These are phyloP conservation scores for Arachnomyces sp. DNA, from an alignment of 2,329 filamentous ascomycete species.

Conservation along the genomic window DNA sequence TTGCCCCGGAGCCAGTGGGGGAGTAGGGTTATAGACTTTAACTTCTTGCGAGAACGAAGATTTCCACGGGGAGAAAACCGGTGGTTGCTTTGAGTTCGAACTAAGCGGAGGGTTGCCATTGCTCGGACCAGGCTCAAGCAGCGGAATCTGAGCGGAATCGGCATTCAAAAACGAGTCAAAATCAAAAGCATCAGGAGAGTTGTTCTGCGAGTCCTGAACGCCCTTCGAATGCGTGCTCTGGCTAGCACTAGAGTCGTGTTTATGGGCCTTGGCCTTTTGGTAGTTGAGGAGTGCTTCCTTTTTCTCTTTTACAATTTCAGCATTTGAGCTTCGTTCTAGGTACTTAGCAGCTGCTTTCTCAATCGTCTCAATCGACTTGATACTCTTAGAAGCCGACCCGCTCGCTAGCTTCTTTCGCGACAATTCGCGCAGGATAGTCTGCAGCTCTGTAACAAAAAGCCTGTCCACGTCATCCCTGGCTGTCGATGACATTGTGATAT, in stretches of 20 bases:
- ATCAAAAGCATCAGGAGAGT: background rate
- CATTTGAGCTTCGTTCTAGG: constrained; percentile 25
- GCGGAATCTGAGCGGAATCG: background rate
- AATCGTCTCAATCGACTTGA: constrained; percentile 46
- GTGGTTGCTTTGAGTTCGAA: background rate
- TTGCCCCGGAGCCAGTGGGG: too few species aligned
- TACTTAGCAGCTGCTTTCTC: constrained; percentile 47
- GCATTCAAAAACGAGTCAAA: background rate
- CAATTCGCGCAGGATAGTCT: constrained; percentile 10
- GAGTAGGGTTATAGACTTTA: too few species aligned
- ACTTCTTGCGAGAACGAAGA: too few species aligned
- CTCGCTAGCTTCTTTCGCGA: background rate
- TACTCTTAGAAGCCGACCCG: constrained; percentile 27
- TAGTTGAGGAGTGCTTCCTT: background rate
- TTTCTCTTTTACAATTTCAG: constrained; percentile 1
- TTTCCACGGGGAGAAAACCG: too few species aligned
- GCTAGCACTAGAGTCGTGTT: too few species aligned
- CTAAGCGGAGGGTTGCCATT: background rate
- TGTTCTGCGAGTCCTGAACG: constrained; percentile 4
- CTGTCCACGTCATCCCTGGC: constrained; percentile 7
- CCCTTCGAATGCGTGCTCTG: too few species aligned
- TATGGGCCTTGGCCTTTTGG: background rate
- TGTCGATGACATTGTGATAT: background rate
- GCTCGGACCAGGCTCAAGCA: background rate
- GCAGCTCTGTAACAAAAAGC: constrained; percentile 10